Evolutionary conservation across 202 grass and related monocot species (phyloP).

Genomic region (Setaria viridis): DNA sequence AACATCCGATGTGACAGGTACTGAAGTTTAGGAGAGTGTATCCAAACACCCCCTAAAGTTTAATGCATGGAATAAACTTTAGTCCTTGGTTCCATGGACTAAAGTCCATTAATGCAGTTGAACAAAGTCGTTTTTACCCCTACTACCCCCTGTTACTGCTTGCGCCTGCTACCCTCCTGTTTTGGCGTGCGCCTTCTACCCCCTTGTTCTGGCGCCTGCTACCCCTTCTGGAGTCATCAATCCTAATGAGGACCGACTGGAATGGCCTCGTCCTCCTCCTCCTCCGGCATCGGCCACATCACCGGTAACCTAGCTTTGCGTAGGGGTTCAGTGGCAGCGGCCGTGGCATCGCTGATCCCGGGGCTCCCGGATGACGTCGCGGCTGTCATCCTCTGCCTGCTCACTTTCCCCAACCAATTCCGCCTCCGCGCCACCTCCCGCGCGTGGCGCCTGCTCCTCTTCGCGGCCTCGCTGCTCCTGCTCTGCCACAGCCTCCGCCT

Average conservation of each 20-base stretch:
- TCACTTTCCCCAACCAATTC: constrained; percentile 70
- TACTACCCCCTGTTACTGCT: no score
- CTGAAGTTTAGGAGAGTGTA: no score
- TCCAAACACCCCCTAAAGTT: no score
- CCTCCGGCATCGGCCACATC: constrained; percentile 28
- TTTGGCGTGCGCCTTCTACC: no score
- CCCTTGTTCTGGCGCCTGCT: no score
- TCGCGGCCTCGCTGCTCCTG: constrained; percentile 52
- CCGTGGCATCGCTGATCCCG: constrained; percentile 59
- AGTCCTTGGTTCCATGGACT: no score
- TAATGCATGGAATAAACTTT: no score
- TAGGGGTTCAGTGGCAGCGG: neutral
- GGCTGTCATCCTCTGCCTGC: constrained; percentile 68
- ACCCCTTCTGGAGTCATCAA: neutral
- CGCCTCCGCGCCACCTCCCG: constrained; percentile 80
- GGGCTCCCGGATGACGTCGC: constrained; percentile 80
- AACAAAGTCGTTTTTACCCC: no score
- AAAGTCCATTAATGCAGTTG: no score
- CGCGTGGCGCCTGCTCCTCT: constrained; percentile 70
- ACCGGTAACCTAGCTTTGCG: constrained; percentile 43
- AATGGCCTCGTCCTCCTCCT: constrained; percentile 53
- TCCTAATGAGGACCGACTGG: constrained; percentile 30
- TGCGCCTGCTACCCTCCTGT: no score
- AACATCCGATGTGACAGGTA: no score
- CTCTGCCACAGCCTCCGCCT: constrained; percentile 79